Evolutionary conservation across 179 eudicot genomes (phyloP).

Genomic region (Silene noctiflora): DNA sequence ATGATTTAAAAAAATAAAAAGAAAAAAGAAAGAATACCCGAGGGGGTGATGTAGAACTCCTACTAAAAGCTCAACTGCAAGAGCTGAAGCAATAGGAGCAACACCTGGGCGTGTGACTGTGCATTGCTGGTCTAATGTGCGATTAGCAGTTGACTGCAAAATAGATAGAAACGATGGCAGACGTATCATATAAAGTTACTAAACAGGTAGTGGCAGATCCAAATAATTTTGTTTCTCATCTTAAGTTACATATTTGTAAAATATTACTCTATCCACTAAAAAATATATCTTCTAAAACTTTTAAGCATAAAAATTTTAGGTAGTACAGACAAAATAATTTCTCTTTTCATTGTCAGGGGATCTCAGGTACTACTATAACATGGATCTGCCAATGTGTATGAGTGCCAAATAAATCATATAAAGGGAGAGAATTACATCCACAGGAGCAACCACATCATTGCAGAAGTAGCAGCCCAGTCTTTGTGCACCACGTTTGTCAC

Average conservation of each 20-base stretch:
- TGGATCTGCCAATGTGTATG: no score
- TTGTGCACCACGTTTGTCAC: slow-evolving; percentile 31
- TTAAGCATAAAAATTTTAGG: no score
- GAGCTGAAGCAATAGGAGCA: slow-evolving; percentile 94
- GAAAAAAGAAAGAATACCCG: slow-evolving; percentile 42
- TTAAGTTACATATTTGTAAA: no score
- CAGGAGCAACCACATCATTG: slow-evolving; percentile 94
- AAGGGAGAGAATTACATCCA: slow-evolving; percentile 55
- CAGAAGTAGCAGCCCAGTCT: slow-evolving; percentile 96
- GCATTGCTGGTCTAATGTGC: slow-evolving; percentile 96
- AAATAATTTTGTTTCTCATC: no score
- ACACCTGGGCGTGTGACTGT: slow-evolving; percentile 99
- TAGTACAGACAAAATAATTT: no score
- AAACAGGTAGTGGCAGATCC: not conserved
- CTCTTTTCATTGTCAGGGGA: no score
- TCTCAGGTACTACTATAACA: no score
- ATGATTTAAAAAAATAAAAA: no score
- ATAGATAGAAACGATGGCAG: slow-evolving; percentile 1
- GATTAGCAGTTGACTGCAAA: slow-evolving; percentile 87
- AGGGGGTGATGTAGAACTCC: slow-evolving; percentile 86
- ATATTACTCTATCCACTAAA: no score
- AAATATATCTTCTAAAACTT: no score
- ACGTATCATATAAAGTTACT: slow-evolving; percentile 8
- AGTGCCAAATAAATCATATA: not conserved
- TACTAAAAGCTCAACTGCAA: slow-evolving; percentile 93